Evolutionary conservation across 164 flowering plant genomes (phyloP), one percentile per base, ranked within the genome.

Genomic region (Magnolia kwangsiensis): DNA sequence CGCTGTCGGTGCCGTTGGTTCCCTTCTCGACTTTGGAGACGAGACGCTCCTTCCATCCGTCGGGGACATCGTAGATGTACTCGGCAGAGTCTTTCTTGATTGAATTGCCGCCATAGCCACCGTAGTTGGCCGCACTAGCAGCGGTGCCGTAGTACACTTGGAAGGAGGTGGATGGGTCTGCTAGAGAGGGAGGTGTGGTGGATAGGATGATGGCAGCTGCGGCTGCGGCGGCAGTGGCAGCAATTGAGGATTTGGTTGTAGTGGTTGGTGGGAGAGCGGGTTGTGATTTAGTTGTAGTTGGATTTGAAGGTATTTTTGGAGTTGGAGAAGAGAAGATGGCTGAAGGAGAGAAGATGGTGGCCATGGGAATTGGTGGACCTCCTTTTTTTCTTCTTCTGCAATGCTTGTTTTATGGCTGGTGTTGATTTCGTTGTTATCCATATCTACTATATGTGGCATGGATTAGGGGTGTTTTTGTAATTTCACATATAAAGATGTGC

Each of bases 1-100:
- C 98, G 78, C 96, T 92, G 79, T 95, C 98, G 2, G 98, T 95
- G 3, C 98, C 98, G 69, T 95, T 95, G 4, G 98, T 95, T 2
- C 98, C 98, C 81, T 95, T 95, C 80, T 92, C 95, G 4, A 95
- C 89, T 75, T 95, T 95, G 0, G 98, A 93, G 0, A 95, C 94
- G 50, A 87, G 76, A 1, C 91, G 79, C 75, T 95, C 98, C 69
- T 93, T 95, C 98, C 98, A 93, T 0, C 97, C 98, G 0, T 91
- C 88, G 0, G 98, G 98, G 10, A 95, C 96, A 16, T 91, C 96
- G 81, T 93, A 95, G 7, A 90, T 72, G 83, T 95, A 95, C 87
- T 95, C 98, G 0, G 98, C 98, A 0, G 97, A 84, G 73, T 88
- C 93, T 74, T 90, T 82, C 80, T 90, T 92, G 88, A 77, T 87